Evolutionary conservation across 441 rosid genomes (phyloP), one percentile per base, ranked within the genome.

Genomic region (Dalechampia spathulata): DNA sequence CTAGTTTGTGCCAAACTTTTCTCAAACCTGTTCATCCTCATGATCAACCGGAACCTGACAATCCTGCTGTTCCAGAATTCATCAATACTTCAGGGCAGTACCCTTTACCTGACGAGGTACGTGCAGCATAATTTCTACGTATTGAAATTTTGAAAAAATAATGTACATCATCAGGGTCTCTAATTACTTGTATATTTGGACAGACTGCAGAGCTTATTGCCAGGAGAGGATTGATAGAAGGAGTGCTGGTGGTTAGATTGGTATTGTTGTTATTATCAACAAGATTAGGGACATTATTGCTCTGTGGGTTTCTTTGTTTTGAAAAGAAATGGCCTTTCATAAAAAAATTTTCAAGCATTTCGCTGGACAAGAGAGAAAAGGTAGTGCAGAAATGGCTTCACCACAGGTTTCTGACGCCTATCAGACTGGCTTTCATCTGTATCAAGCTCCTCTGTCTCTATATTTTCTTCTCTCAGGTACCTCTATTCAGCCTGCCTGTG

Each of bases 251-350:
- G 59, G 44, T 67, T 22, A 77, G 88, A 34, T 38, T 64, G 15
- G 70, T 82, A 9, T 26, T 80, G 19, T 0, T 66, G 58, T 1
- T 66, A 6, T 58, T 83, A 48, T 72, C 80, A 6, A 81, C 95
- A 6, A 74, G 82, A 71, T 4, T 90, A 36, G 97, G 97, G n/a
- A 86, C 90, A 1, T 15, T 82, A 8, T n/a, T 89, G 57, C 70
- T 90, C 0, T 81, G 88, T 58, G 95, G 97, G 36, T 52, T 65
- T 1, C 76, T 76, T 6, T 73, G 88, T 66, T 45, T 75, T 14
- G 74, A 50, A 6, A 6, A 58, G 25, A 75, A 60, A 49, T 80
- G 91, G 95, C 97, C 97, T 0, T 83, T 27, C 40, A 48, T 83
- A 4, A 71, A 76, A 28, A 62, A 49, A 42, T 89, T 89, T 53